These are phyloP conservation scores for Ulmus americana DNA, from an alignment of 331 rosid species.

Conservation along the genomic window DNA sequence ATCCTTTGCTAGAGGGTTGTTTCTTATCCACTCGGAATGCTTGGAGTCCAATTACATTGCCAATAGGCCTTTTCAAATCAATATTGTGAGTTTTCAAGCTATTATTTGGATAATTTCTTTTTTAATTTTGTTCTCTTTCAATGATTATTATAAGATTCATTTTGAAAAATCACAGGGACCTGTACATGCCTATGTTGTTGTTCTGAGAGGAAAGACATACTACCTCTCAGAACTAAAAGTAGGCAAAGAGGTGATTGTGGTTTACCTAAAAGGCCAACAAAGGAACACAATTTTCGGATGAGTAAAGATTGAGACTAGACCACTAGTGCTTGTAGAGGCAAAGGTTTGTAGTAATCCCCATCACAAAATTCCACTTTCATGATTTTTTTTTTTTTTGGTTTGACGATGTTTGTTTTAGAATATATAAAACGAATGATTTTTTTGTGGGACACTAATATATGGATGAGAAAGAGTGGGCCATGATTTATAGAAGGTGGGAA, in stretches of 20 bases:
- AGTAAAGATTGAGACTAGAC: constrained; percentile 71
- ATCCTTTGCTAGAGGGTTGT: constrained; percentile 41
- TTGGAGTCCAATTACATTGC: constrained; percentile 83
- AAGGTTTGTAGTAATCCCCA: constrained; percentile 35
- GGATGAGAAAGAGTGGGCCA: too few species aligned
- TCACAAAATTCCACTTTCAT: too few species aligned
- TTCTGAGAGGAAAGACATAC: constrained; percentile 69
- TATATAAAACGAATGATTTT: too few species aligned
- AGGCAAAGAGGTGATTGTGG: constrained; percentile 71
- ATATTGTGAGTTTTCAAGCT: constrained; percentile 14
- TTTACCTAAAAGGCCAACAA: constrained; percentile 20
- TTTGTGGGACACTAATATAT: too few species aligned
- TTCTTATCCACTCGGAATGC: constrained; percentile 83
- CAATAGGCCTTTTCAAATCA: constrained; percentile 53
- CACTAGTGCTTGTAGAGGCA: constrained; percentile 68
- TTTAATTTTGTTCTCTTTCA: background rate
- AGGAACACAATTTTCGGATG: constrained; percentile 63
- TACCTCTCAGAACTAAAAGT: constrained; percentile 70
- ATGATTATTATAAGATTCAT: background rate
- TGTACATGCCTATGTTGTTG: too few species aligned
- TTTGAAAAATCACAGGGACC: too few species aligned
- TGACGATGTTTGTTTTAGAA: too few species aligned
- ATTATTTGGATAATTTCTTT: background rate
- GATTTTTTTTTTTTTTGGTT: too few species aligned
- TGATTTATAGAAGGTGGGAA: too few species aligned